phyloP scores from a whole-genome alignment of 441 rosid genomes.

The Arabidopsis lyrata region DNA sequence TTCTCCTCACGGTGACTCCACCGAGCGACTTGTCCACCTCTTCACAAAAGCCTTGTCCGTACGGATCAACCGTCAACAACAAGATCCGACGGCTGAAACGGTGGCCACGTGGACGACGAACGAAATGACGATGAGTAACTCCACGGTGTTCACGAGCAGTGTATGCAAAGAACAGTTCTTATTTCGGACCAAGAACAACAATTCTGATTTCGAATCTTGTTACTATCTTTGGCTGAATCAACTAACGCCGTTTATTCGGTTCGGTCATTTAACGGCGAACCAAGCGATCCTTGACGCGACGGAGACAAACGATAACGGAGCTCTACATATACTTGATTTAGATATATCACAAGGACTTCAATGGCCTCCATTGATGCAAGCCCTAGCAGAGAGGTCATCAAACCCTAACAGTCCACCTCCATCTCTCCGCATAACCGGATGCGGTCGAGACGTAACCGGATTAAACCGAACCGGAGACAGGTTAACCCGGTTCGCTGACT shows the following conservation, averaged over 20 bases:
- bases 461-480: constrained; percentile 80
- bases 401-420: constrained; percentile 56
- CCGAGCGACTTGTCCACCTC: constrained; percentile 72
- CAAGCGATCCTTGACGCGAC: constrained; percentile 90
- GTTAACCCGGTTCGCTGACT: constrained; percentile 70
- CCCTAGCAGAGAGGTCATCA: constrained; percentile 68
- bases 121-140: constrained; percentile 36
- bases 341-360: constrained; percentile 97
- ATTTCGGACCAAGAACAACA: constrained; percentile 41
- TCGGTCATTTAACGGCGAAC: constrained; percentile 90
- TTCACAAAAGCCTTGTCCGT: constrained; percentile 79
- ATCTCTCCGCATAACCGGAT: constrained; percentile 80
- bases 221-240: constrained; percentile 82
- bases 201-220: constrained; percentile 59
- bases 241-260: constrained; percentile 84
- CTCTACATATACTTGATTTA: constrained; percentile 79
- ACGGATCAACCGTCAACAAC: constrained; percentile 57
- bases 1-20: constrained; percentile 83
- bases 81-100: constrained; percentile 29
- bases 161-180: constrained; percentile 48
- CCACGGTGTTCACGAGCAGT: constrained; percentile 46
- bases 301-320: constrained; percentile 53
- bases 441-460: constrained; percentile 62
- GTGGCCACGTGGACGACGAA: constrained; percentile 31
- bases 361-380: constrained; percentile 99